Evolutionary conservation across 768 basidiomycete genomes (phyloP).

Genomic region (Fomitopsis serialis): DNA sequence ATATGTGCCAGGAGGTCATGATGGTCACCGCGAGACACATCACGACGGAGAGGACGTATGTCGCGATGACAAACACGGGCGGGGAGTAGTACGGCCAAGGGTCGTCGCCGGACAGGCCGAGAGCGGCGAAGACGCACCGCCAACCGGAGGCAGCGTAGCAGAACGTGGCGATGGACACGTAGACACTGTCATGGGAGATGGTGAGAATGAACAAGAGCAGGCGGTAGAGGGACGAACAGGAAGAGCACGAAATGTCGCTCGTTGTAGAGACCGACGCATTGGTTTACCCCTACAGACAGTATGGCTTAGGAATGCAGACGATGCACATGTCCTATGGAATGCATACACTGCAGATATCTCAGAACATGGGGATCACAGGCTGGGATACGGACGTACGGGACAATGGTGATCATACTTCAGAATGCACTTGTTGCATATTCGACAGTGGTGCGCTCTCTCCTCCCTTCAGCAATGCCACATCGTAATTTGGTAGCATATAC

Average conservation of each 20-base stretch:
- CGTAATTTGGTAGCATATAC: slow-evolving; percentile 16
- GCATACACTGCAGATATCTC: slow-evolving; percentile 21
- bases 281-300: slow-evolving; percentile 74
- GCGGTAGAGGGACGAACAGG: slow-evolving; percentile 49
- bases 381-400: slow-evolving; percentile 62
- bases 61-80: slow-evolving; percentile 60
- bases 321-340: background rate
- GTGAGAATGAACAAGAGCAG: background rate
- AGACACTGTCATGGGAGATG: slow-evolving; percentile 48
- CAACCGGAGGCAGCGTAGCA: slow-evolving; percentile 64
- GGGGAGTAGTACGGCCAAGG: slow-evolving; percentile 44
- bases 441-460: slow-evolving; percentile 90
- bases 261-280: slow-evolving; percentile 94
- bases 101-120: slow-evolving; percentile 33
- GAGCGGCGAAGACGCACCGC: slow-evolving; percentile 45
- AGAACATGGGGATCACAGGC: background rate
- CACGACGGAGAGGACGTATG: slow-evolving; percentile 71
- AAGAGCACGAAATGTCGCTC: slow-evolving; percentile 95
- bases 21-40: slow-evolving; percentile 69
- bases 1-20: slow-evolving; percentile 72
- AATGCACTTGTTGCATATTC: slow-evolving; percentile 85
- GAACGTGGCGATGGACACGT: slow-evolving; percentile 70
- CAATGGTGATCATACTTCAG: slow-evolving; percentile 91
- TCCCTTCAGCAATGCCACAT: slow-evolving; percentile 8
- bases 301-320: background rate